Base-by-base conservation (phyloP, 768 basidiomycete genomes). In the Agrocybe chaxingu region DNA sequence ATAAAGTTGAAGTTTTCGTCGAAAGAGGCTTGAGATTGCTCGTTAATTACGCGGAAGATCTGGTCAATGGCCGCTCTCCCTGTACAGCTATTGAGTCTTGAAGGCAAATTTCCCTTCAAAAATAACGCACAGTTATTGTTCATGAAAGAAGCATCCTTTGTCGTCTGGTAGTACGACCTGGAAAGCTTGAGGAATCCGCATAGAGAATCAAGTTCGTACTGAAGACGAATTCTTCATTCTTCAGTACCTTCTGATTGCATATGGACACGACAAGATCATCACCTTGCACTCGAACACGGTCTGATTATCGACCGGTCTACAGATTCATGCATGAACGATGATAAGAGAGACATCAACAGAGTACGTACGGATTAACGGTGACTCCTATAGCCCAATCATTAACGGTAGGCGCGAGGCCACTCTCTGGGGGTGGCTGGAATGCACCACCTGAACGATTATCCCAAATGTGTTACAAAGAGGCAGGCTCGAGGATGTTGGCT, bases 281-380 rank as follows among this genome's bases (percentile, higher is more conserved):
- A 85, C 87, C 75, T 91, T 91, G 81, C 89, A 91, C 63, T 90
- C 89, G 54, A 86, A 91, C 0, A 91, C 89, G 0, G 79, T 84
- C 47, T 75, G 71, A 50, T 84, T 81, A 57, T 89, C 67, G 16
- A 90, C 78, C 4, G 86, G 84, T 1, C 87, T 89, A 16, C 16
- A 12, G 33, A 18, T 24, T 24, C 19, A 18, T 33, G 13, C 24
- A 50, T 45, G 48, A 48, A 51, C 30, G 11, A 24, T n/a, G 2
- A 9, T 38, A 10, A 48, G 13, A 29, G 19, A 11, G 9, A 9
- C 12, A 18, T 16, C 34, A 12, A 39, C 34, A n/a, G 8, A 12
- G 42, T 24, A 65, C 84, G 66, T 61, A 88, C 86, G 89, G 89
- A 59, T 85, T 86, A 10, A 90, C 85, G 0, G 71, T 78, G 8